Base-by-base conservation (phyloP, 1,139 yeast genomes). In the Wickerhamiella pararugosa region DNA sequence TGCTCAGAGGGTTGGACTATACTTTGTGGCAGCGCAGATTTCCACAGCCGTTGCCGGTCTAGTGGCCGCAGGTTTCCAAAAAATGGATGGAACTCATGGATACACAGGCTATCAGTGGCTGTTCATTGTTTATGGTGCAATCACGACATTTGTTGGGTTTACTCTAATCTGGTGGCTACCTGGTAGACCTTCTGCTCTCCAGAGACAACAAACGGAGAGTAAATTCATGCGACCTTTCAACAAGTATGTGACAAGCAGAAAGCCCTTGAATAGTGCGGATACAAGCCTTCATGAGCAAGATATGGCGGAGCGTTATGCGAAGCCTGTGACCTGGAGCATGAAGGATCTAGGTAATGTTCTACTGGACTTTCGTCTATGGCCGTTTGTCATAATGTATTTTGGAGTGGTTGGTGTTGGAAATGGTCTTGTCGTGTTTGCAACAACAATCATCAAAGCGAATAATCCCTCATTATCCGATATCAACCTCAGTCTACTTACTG, bases 351-450 rank as follows among this genome's bases (percentile, higher is more conserved):
- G 62, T 37, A 59, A 57, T n/a, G 71, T 83, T 39, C 54, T 81
- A 28, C 55, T 67, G 27, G 94, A 83, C 57, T 54, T 70, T 37
- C 68, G 92, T 50, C 67, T 79, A 37, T 82, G 90, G 90, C 92
- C 94, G 1, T 61, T 83, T 47, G 66, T 81, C 40, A 67, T 83
- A 63, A 83, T 83, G 94, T 83, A 83, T 61, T 84, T 83, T 60
- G 94, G 94, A 6, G 94, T 80, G 10, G 94, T 83, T 15, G 94
- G 94, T 37, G 76, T 84, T 11, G 94, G 94, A 1, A 77, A 71
- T 56, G 94, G 94, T 11, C 65, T 83, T 44, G 86, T 87, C 21
- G 90, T 79, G 15, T 83, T 79, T 61, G 94, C 90, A 2, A 77
- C 94, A 4, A 76, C 92, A n/a, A 76, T 83, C 50, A 78, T 83